phyloP scores from a whole-genome alignment of 371 early-diverging fungal species.

The Mucor velutinosus region DNA sequence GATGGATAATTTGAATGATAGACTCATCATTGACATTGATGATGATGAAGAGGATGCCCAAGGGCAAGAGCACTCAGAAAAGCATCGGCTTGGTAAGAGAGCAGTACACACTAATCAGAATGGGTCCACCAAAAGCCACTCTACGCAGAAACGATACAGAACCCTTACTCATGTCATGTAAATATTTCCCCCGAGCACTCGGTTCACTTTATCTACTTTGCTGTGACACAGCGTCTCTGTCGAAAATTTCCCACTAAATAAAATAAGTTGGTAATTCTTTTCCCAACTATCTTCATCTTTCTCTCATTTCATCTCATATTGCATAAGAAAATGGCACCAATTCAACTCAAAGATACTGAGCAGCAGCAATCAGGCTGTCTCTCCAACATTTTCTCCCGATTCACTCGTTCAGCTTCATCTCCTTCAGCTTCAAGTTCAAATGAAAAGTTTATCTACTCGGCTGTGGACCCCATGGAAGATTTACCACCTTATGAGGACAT shows the following conservation, averaged over 20 bases:
- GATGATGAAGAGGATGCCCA: constrained; percentile 3
- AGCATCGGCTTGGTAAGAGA: neutral
- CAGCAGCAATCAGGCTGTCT: constrained; percentile 15
- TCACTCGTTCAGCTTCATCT: neutral
- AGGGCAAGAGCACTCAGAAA: neutral
- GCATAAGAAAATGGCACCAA: constrained; percentile 16
- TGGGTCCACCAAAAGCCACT: neutral
- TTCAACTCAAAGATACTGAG: constrained; percentile 19
- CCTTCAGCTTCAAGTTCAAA: neutral
- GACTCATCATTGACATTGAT: constrained; percentile 6
- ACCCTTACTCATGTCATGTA: constrained; percentile 19
- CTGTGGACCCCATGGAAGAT: constrained; percentile 17
- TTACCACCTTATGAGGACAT: constrained; percentile 27
- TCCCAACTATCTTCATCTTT: constrained; percentile 4
- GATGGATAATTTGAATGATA: constrained; percentile 1
- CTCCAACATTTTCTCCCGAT: constrained; percentile 5
- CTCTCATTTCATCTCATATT: constrained; percentile 2
- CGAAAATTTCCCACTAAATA: constrained; percentile 8
- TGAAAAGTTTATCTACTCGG: constrained; percentile 20
- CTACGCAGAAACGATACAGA: constrained; percentile 11
- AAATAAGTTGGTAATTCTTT: constrained; percentile 5
- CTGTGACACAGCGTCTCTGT: constrained; percentile 1
- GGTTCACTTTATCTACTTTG: constrained; percentile 2
- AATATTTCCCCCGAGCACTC: constrained; percentile 17
- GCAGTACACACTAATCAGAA: neutral